A percentile compares a stretch with the other conserved stretches of the same genome.
These are phyloP conservation scores for Argentina anserina DNA, from an alignment of 306 rosid species.

Conservation along the genomic window DNA sequence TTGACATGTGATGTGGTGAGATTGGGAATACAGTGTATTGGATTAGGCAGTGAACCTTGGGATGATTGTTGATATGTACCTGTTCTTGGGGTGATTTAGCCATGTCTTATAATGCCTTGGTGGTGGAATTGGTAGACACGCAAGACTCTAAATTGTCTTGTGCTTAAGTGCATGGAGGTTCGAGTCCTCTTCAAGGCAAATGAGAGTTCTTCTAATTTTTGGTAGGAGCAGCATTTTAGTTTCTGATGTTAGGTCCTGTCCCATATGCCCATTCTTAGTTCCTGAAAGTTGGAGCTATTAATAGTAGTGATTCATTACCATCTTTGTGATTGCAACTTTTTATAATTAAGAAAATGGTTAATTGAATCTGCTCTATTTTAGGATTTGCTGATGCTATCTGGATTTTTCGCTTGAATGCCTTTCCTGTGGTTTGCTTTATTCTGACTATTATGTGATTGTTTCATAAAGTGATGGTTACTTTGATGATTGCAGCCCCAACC, in stretches of 20 bases:
- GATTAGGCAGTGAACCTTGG: neutral
- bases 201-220: slow-evolving; percentile 2
- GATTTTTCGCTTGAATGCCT: neutral
- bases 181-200: slow-evolving; percentile 24
- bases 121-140: slow-evolving; percentile 25
- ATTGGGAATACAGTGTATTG: neutral
- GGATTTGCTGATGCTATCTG: neutral
- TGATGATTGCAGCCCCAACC: too few relatives aligned
- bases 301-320: neutral
- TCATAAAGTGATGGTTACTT: slow-evolving; percentile 6
- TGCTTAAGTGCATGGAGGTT: slow-evolving; percentile 22
- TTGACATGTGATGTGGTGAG: neutral
- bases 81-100: too few relatives aligned
- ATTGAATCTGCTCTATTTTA: neutral
- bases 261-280: too few relatives aligned
- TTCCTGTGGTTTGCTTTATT: neutral
- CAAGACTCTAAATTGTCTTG: slow-evolving; percentile 13
- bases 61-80: too few relatives aligned
- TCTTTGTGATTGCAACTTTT: neutral
- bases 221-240: neutral
- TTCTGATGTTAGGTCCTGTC: too few relatives aligned
- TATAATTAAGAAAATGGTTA: neutral
- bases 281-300: too few relatives aligned
- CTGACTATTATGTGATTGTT: too few relatives aligned
- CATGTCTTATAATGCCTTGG: slow-evolving; percentile 14